A percentile compares a stretch with the other conserved stretches of the same genome.
Conservation (phyloP, 1,284 basidiomycete genomes). For the Trichosporon sp. region DNA sequence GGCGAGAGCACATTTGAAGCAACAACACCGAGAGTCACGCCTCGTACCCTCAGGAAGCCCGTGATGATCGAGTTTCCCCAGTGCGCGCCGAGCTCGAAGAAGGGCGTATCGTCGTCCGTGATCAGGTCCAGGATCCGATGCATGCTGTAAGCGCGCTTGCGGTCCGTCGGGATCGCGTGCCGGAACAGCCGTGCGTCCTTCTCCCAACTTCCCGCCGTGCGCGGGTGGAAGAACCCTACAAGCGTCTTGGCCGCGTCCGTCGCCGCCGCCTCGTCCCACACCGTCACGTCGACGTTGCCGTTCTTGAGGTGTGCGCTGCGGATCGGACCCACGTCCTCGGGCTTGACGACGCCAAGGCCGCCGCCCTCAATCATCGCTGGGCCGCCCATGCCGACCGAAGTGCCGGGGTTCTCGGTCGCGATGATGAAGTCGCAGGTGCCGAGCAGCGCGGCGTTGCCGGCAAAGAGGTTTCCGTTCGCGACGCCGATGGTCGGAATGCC, state of each 20-base stretch:
- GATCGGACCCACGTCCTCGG: constrained; percentile 18
- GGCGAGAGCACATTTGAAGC: constrained; percentile 16
- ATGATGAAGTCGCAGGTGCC: constrained; percentile 18
- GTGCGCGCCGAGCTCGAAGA: constrained; percentile 18
- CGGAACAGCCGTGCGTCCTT: constrained; percentile 17
- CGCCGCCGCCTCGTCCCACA: constrained; percentile 17
- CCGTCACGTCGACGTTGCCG: constrained; percentile 20
- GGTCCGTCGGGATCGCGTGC: constrained; percentile 16
- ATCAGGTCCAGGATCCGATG: constrained; percentile 14
- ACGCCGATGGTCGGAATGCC: constrained; percentile 20
- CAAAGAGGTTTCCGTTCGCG: constrained; percentile 19
- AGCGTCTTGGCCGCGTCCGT: constrained; percentile 16
- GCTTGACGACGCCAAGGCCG: constrained; percentile 11
- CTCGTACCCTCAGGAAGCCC: constrained; percentile 17
- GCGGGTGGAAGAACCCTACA: constrained; percentile 15
- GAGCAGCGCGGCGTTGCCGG: constrained; percentile 16
- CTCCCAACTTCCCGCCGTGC: not conserved
- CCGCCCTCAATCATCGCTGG: constrained; percentile 22
- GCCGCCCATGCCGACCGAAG: constrained; percentile 19
- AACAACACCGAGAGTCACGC: constrained; percentile 16
- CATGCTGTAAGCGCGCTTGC: constrained; percentile 21
- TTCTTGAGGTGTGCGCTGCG: constrained; percentile 15
- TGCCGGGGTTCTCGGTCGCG: constrained; percentile 14
- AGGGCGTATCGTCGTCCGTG: constrained; percentile 18
- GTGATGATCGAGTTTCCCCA: constrained; percentile 20